Conservation (phyloP, 768 basidiomycete genomes). For the Mrakia hoshinonis region DNA sequence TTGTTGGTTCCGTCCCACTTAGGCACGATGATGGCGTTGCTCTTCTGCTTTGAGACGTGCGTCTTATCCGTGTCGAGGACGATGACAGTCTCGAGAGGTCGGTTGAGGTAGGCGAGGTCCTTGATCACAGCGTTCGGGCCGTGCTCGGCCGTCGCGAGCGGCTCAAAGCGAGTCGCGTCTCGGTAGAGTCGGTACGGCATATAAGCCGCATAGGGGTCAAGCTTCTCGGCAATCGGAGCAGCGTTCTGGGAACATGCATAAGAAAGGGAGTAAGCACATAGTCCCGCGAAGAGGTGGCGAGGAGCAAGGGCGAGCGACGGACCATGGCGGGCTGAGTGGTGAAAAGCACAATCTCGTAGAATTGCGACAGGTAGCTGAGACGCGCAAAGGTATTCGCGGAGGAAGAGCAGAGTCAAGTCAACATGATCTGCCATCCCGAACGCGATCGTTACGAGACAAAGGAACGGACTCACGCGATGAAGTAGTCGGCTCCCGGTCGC, state of each 20-base stretch:
- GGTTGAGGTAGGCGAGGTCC: conserved; percentile 91
- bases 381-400: no score
- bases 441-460: no score
- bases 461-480: conserved; percentile 52
- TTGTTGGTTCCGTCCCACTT: conserved; percentile 76
- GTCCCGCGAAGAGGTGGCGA: background rate
- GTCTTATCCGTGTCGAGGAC: conserved; percentile 67
- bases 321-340: conserved; percentile 84
- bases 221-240: conserved; percentile 75
- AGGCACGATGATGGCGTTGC: conserved; percentile 74
- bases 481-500: conserved; percentile 95
- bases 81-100: conserved; percentile 82
- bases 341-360: conserved; percentile 96
- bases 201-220: conserved; percentile 86
- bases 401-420: background rate
- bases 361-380: conserved; percentile 72
- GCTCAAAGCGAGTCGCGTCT: conserved; percentile 62
- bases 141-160: conserved; percentile 51
- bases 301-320: conserved; percentile 38
- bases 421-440: background rate
- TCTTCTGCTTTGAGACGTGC: conserved; percentile 68
- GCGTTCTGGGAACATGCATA: conserved; percentile 57
- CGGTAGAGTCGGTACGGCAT: conserved; percentile 85
- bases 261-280: no score
- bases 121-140: conserved; percentile 58